A percentile compares a stretch with the other conserved stretches of the same genome.
These are phyloP conservation scores for Saccharomyces hybrid DNA, from an alignment of 1,139 yeast species.

Conservation along the genomic window DNA sequence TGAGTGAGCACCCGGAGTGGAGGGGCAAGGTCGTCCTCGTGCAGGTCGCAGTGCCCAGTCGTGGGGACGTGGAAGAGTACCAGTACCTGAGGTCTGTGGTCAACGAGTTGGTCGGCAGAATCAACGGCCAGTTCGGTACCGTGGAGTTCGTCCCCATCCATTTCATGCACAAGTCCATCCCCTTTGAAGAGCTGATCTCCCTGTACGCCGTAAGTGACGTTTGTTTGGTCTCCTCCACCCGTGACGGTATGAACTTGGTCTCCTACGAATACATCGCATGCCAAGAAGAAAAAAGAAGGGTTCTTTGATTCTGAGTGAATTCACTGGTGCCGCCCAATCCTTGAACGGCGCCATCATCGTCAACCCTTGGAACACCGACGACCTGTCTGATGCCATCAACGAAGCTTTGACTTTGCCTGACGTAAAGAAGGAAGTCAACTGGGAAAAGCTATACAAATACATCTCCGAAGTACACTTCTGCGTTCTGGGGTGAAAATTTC, in stretches of 20 bases:
- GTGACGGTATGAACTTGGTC: conserved; percentile 98
- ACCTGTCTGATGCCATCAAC: conserved; percentile 73
- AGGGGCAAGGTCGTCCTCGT: conserved; percentile 92
- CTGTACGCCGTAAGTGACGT: conserved; percentile 82
- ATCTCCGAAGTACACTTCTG: conserved; percentile 89
- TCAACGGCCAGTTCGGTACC: conserved; percentile 93
- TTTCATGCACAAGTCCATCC: conserved; percentile 85
- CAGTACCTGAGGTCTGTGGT: conserved; percentile 90
- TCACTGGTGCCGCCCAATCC: conserved; percentile 99
- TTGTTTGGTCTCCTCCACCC: conserved; percentile 84
- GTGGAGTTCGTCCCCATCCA: conserved; percentile 97
- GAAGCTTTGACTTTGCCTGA: conserved; percentile 81
- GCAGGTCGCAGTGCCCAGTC: conserved; percentile 94
- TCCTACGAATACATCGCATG: conserved; percentile 95
- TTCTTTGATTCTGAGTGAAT: conserved; percentile 77
- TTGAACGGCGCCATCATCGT: conserved; percentile 88
- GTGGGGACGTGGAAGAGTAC: conserved; percentile 98
- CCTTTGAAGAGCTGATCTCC: conserved; percentile 84
- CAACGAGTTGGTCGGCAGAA: conserved; percentile 91
- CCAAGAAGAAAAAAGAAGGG: conserved; percentile 83
- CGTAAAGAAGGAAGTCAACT: conserved; percentile 71
- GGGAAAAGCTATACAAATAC: conserved; percentile 74
- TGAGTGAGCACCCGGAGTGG: conserved; percentile 95
- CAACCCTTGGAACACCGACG: conserved; percentile 98
- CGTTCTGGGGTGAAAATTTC: conserved; percentile 94